phyloP scores from a whole-genome alignment of 2,329 filamentous ascomycete species.

The Eutypella sp. region DNA sequence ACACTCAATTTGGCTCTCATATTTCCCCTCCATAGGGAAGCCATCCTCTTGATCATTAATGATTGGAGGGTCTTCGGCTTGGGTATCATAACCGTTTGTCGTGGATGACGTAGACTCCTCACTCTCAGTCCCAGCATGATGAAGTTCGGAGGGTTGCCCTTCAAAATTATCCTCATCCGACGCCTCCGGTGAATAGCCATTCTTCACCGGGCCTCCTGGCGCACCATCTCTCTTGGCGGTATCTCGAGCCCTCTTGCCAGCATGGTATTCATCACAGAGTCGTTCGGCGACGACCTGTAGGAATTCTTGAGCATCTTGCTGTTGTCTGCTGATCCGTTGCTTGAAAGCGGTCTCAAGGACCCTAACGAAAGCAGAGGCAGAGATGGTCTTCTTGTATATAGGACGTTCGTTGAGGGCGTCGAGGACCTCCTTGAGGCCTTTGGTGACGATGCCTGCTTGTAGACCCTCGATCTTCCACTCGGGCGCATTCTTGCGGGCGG shows the following conservation, averaged over 20 bases:
- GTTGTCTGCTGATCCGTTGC: conserved; percentile 85
- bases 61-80: conserved; percentile 44
- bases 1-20: conserved; percentile 95
- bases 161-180: conserved; percentile 24
- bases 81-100: conserved; percentile 21
- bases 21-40: conserved; percentile 86
- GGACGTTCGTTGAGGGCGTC: conserved; percentile 91
- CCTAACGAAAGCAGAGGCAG: conserved; percentile 76
- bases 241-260: conserved; percentile 67
- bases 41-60: too few relatives aligned
- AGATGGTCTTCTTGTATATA: conserved; percentile 90
- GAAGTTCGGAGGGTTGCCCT: conserved; percentile 22
- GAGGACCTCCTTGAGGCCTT: conserved; percentile 85
- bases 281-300: conserved; percentile 89
- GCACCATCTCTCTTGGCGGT: conserved; percentile 40
- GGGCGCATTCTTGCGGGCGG: conserved; percentile 29
- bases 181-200: conserved; percentile 5
- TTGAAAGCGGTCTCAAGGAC: conserved; percentile 81
- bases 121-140: conserved; percentile 18
- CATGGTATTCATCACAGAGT: conserved; percentile 89
- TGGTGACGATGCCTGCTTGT: conserved; percentile 78
- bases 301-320: conserved; percentile 98
- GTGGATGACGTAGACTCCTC: conserved; percentile 8
- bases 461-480: conserved; percentile 62
- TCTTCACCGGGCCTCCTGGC: conserved; percentile 4